Conservation (phyloP, 2,329 filamentous ascomycete species). For the Helotiales sp. region DNA sequence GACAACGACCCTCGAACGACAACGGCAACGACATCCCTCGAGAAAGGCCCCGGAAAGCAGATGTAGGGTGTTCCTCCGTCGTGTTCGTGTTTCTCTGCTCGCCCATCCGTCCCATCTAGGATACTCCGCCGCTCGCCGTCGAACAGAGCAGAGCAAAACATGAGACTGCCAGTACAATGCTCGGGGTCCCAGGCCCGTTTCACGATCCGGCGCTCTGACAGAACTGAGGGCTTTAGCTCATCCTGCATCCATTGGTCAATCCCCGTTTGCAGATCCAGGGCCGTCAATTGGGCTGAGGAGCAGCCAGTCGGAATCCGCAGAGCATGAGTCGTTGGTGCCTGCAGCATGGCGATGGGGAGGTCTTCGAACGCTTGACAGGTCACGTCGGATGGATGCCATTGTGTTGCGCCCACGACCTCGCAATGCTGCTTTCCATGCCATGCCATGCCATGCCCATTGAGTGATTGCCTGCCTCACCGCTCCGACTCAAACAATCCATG, state of each 20-base stretch:
- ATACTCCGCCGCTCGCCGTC: neutral
- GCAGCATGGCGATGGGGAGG: constrained; percentile 15
- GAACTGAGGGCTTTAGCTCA: constrained; percentile 1
- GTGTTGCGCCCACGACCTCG: neutral
- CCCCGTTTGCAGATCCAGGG: constrained; percentile 30
- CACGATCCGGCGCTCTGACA: constrained; percentile 18
- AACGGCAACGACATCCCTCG: neutral
- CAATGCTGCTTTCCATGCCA: constrained; percentile 27
- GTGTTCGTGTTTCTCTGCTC: constrained; percentile 1
- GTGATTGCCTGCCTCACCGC: constrained; percentile 29
- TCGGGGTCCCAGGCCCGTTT: constrained; percentile 8
- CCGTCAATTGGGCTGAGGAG: constrained; percentile 16
- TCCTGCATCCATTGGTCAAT: constrained; percentile 28
- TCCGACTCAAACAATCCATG: constrained; percentile 34
- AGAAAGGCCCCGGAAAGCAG: neutral
- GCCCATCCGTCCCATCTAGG: constrained; percentile 1
- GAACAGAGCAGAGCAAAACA: constrained; percentile 15
- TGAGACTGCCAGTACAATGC: constrained; percentile 6
- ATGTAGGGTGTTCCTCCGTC: neutral
- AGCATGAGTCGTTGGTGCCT: constrained; percentile 27
- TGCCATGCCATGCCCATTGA: no score
- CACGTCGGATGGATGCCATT: neutral
- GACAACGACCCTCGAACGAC: no score
- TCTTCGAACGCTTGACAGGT: constrained; percentile 25
- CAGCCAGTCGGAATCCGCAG: constrained; percentile 13